phyloP scores from a whole-genome alignment of 2,329 filamentous ascomycete species.

The Verticillium klebahnii region DNA sequence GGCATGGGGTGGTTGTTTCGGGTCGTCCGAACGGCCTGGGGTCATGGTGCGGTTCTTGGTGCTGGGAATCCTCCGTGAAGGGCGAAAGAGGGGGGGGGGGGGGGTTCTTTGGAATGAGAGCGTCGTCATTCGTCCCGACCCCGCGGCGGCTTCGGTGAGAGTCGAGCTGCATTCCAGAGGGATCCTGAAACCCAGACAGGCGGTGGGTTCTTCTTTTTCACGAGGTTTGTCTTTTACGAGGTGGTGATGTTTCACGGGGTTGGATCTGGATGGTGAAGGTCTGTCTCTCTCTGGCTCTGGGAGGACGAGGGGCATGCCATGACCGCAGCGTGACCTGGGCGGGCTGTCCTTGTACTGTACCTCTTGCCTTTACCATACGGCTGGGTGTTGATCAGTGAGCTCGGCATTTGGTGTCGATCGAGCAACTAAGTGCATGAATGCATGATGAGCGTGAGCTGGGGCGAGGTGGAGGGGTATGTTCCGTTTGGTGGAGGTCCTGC shows the following conservation, averaged over 20 bases:
- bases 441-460: neutral
- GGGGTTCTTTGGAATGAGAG: neutral
- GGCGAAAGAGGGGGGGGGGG: neutral
- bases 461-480: neutral
- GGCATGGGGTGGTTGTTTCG: neutral
- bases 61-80: too few species aligned
- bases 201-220: neutral
- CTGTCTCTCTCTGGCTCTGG: neutral
- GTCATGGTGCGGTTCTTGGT: too few species aligned
- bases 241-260: neutral
- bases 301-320: neutral
- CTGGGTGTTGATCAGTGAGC: neutral
- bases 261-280: neutral
- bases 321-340: neutral
- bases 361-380: neutral
- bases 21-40: neutral
- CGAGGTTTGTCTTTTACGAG: neutral
- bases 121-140: neutral
- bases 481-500: constrained; percentile 11
- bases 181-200: neutral
- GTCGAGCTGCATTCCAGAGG: neutral
- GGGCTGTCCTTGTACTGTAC: neutral
- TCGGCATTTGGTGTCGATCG: neutral
- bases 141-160: neutral
- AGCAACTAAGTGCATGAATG: neutral